Evolutionary conservation across 108 stramenopile genomes (phyloP), one percentile per base, ranked within the genome.

Genomic region (Epipyxis sp.): DNA sequence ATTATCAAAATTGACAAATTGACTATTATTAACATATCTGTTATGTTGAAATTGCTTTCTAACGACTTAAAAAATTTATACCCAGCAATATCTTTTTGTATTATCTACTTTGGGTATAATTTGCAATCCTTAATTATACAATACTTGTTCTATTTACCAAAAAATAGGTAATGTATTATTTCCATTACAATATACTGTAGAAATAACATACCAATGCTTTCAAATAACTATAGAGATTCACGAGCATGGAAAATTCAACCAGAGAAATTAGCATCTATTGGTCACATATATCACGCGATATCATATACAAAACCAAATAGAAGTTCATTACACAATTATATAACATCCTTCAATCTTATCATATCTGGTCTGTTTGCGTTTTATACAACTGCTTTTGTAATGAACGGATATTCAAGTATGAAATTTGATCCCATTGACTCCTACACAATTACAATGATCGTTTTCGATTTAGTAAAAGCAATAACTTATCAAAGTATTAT

Each of bases 401-500:
- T 65, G 61, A 32, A 6, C 61, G 6, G 61, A 32, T 6, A 3
- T 6, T 32, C 34, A 37, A 65, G 10, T 29, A 3, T 32, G 34
- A 10, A 3, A 65, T 32, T 32, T 65, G 61, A 29, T 6, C 6
- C 34, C 34, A 32, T 16, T 32, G 10, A 37, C 61, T 29, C 6
- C 34, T 10, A 6, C 34, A 13, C 10, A 29, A 16, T 6, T 29
- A 29, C 30, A 25, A 35, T 37, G 35, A 25, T 10, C 3, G 61
- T 13, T 10, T 65, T 32, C 34, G 20, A 6, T 3, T 65, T 65
- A 32, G 61, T 32, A 65, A 32, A 35, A 32, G 58, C 79, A 1
- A 39, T 79, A 29, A 41, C 34, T 6, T 83, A 79, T 79, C 79
- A 83, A 42, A 42, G 80, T 57, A 59, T 80, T 32, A 42, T 80